Evolutionary conservation across 352 stramenopile genomes (phyloP).

Genomic region (Globisporangium mamillatum): DNA sequence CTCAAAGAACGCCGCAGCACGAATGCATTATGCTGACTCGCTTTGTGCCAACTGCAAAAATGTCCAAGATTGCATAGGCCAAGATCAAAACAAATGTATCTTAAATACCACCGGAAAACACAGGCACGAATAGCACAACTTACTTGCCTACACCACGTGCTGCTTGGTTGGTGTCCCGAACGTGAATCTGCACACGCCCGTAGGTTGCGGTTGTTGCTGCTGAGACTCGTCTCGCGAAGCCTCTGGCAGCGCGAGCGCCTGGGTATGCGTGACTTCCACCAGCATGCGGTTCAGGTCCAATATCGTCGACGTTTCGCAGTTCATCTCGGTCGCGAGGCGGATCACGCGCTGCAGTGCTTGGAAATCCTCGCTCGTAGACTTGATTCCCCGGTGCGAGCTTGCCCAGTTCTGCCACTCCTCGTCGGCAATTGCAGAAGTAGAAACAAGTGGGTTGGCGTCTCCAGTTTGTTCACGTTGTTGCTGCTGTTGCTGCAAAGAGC

Average conservation of each 20-base stretch:
- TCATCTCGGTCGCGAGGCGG: conserved; percentile 60
- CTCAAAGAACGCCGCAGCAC: too few species aligned
- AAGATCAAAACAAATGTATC: not conserved
- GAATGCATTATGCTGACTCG: too few species aligned
- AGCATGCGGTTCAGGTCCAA: conserved; percentile 61
- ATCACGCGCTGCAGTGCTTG: conserved; percentile 64
- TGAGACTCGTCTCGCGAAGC: conserved; percentile 9
- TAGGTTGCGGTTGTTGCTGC: conserved; percentile 32
- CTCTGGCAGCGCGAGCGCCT: conserved; percentile 6
- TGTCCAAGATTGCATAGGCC: not conserved
- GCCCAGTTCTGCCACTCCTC: conserved; percentile 52
- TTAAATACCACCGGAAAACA: conserved; percentile 1
- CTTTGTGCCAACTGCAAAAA: not conserved
- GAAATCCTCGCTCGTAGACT: conserved; percentile 34
- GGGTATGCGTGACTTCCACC: conserved; percentile 29
- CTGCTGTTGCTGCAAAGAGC: not conserved
- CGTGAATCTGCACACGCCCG: conserved; percentile 55
- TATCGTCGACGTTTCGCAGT: conserved; percentile 50
- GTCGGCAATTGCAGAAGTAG: conserved; percentile 14
- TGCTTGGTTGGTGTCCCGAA: conserved; percentile 34
- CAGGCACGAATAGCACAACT: not conserved
- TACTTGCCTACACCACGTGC: conserved; percentile 21
- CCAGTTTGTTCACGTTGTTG: not conserved
- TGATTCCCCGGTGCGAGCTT: conserved; percentile 33
- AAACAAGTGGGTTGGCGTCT: not conserved